Evolutionary conservation across 352 stramenopile genomes (phyloP), one percentile per base, ranked within the genome.

Genomic region (Blastocystis sp.): DNA sequence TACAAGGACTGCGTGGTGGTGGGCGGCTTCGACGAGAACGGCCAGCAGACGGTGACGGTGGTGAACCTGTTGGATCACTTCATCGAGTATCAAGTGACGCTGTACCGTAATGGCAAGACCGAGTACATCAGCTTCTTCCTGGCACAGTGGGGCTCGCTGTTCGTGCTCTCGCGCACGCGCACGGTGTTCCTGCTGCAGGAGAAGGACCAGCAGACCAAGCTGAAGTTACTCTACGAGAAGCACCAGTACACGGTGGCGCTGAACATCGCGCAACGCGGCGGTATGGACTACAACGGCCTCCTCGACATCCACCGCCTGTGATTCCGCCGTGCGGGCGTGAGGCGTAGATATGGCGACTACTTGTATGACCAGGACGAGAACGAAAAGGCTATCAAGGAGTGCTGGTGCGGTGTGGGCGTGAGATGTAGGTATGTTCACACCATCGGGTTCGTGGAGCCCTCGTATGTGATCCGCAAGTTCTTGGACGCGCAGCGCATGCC

Each of bases 281-380:
- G 97, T 86, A 95, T 96, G 89, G 92, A 97, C 76, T 92, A 96
- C 38, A 94, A 95, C 81, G 96, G 95, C 81, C 97, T 99, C 82
- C 96, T 97, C 89, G 93, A 95, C 53, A 97, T 99, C 43, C 62
- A 89, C 66, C 21, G 81, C 0, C 59, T 76, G 59, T 98, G 98
- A 90, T 96, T 14, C 7, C 52, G 14, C 11, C 7, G 17, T 23
- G 19, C 23, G 10, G 21, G 38, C 40, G n/a, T 69, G 3, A 41
- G 23, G 34, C 45, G 48, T 88, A 88, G 65, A 62, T 98, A 99
- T 90, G 97, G 96, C 64, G 96, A 99, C 89, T 95, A 98, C 89
- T 90, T 99, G 59, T 99, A 98, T 90, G 92, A 97, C 76, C 98
- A 98, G 89, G 95, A 95, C 61, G 95, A 98, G 86, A 98, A 95